These are phyloP conservation scores for Dioszegia aurantiaca DNA, from an alignment of 768 basidiomycete genomes.

Conservation along the genomic window DNA sequence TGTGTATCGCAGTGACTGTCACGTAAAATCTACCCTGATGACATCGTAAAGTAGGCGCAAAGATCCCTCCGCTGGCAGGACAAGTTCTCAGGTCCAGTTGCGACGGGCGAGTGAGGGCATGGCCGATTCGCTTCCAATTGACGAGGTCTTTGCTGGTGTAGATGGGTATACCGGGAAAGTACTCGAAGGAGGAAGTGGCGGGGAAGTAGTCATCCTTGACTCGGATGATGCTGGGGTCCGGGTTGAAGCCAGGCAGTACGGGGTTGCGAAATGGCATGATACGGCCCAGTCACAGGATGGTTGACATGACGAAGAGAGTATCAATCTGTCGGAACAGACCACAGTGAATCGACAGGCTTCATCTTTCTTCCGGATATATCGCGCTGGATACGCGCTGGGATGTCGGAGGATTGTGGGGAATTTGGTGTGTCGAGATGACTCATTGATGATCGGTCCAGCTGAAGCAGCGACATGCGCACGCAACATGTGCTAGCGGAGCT, in stretches of 20 bases:
- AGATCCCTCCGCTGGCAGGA: background rate
- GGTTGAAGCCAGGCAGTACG: constrained; percentile 38
- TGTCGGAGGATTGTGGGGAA: background rate
- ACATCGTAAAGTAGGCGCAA: background rate
- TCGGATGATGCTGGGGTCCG: constrained; percentile 30
- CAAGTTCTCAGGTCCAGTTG: constrained; percentile 2
- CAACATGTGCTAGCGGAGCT: too few relatives aligned
- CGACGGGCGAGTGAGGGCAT: background rate
- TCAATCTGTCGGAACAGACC: too few relatives aligned
- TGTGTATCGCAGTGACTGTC: background rate
- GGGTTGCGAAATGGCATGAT: constrained; percentile 22
- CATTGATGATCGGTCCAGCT: too few relatives aligned
- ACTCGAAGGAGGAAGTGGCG: constrained; percentile 30
- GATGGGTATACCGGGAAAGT: constrained; percentile 28
- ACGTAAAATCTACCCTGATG: constrained; percentile 7
- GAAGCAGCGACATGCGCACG: too few relatives aligned
- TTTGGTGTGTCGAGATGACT: too few relatives aligned
- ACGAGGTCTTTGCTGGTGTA: constrained; percentile 28
- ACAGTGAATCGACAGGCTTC: too few relatives aligned
- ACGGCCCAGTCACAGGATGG: too few relatives aligned
- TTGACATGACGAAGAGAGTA: too few relatives aligned
- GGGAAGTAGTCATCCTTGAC: constrained; percentile 25
- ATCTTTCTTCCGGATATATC: too few relatives aligned
- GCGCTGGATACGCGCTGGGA: too few relatives aligned
- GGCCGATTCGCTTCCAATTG: constrained; percentile 21